These are phyloP conservation scores for Vachellia pachyceras DNA, from an alignment of 306 rosid species.

Conservation along the genomic window DNA sequence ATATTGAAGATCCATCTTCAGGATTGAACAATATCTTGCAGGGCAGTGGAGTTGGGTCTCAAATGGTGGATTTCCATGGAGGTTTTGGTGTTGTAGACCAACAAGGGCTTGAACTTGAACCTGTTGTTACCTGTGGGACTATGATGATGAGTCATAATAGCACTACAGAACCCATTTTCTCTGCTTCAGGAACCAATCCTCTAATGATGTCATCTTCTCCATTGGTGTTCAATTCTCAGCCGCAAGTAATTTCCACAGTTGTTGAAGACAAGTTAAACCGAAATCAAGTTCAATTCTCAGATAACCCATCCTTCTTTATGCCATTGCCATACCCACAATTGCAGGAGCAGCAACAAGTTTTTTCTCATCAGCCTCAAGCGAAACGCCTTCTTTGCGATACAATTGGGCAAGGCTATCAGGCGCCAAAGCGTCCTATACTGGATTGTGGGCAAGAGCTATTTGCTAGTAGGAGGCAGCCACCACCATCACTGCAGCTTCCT, in stretches of 20 bases:
- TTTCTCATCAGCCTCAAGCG: conserved; percentile 61
- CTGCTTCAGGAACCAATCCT: conserved; percentile 48
- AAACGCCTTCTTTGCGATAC: conserved; percentile 64
- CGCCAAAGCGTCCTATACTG: conserved; percentile 49
- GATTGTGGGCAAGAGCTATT: conserved; percentile 63
- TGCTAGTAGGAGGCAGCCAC: background rate
- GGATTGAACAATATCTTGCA: no score
- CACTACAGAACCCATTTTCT: conserved; percentile 46
- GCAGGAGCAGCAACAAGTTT: conserved; percentile 64
- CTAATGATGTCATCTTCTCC: conserved; percentile 49
- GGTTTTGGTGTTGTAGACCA: no score
- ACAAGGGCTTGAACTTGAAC: no score
- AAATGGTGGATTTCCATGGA: no score
- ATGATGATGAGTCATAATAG: conserved; percentile 40
- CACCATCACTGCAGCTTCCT: conserved; percentile 54
- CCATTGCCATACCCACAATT: conserved; percentile 67
- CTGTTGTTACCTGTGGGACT: conserved; percentile 26
- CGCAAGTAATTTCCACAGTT: conserved; percentile 51
- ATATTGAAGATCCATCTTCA: no score
- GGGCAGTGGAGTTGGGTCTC: no score
- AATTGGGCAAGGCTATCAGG: conserved; percentile 52
- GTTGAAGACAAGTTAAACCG: conserved; percentile 75
- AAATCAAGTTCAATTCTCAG: conserved; percentile 66
- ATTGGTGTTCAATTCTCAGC: conserved; percentile 53
- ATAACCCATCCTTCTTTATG: conserved; percentile 69